Percentiles rank a stretch among this genome's conserved stretches.
Conservation (phyloP, 164 flowering plant species). For the Annona squamosa region DNA sequence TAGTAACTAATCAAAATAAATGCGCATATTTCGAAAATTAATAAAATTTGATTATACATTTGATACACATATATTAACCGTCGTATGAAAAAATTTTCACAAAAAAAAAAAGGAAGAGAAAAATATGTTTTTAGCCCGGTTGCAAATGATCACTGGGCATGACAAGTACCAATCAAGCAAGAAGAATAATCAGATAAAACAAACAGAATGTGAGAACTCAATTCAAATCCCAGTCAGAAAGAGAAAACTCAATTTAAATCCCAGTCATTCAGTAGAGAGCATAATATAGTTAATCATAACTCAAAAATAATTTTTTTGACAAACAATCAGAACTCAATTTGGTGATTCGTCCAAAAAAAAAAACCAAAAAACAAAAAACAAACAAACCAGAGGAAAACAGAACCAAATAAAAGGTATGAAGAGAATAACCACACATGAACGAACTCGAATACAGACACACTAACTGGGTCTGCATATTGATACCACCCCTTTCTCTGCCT, state of each 20-base stretch:
- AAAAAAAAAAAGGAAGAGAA: too few relatives aligned
- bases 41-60: not conserved
- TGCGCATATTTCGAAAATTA: too few relatives aligned
- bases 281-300: not conserved
- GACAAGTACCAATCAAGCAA: too few relatives aligned
- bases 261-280: not conserved
- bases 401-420: not conserved
- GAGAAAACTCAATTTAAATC: not conserved
- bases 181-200: too few relatives aligned
- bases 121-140: too few relatives aligned
- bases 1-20: too few relatives aligned
- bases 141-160: too few relatives aligned
- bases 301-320: not conserved
- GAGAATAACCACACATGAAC: too few relatives aligned
- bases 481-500: not conserved
- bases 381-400: not conserved
- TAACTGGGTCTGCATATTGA: not conserved
- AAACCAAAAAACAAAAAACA: not conserved
- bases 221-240: not conserved
- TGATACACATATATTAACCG: too few relatives aligned
- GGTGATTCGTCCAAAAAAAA: not conserved
- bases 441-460: not conserved
- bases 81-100: too few relatives aligned
- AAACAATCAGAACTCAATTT: not conserved
- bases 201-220: not conserved